phyloP scores from a whole-genome alignment of 2,329 filamentous ascomycete species.

The Fusarium zealandicum region DNA sequence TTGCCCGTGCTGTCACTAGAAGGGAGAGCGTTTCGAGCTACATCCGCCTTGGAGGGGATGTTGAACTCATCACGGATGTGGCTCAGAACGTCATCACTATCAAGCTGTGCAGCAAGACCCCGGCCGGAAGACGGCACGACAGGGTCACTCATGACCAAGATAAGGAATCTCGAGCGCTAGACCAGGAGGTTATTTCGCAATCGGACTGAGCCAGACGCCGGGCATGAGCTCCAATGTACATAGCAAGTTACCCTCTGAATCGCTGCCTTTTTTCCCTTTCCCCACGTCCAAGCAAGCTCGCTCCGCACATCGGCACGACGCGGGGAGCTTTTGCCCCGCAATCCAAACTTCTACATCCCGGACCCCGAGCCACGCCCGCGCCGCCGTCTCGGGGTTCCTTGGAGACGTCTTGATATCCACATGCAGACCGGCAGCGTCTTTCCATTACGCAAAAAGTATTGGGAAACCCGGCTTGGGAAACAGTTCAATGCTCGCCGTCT shows the following conservation, averaged over 20 bases:
- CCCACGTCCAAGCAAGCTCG: conserved; percentile 13
- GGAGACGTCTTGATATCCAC: conserved; percentile 13
- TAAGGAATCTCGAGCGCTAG: background rate
- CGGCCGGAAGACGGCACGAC: conserved; percentile 12
- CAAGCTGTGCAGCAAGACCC: conserved; percentile 49
- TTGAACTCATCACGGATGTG: conserved; percentile 71
- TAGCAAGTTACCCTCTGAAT: background rate
- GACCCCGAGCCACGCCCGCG: conserved; percentile 27
- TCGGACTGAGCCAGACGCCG: background rate
- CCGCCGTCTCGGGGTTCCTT: background rate
- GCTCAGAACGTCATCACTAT: conserved; percentile 62
- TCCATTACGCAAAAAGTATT: background rate
- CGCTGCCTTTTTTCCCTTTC: background rate
- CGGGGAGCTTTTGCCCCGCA: conserved; percentile 32
- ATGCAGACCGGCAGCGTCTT: background rate
- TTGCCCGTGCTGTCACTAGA: conserved; percentile 11
- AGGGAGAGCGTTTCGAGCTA: conserved; percentile 40
- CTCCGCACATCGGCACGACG: conserved; percentile 30
- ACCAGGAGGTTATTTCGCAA: conserved; percentile 12
- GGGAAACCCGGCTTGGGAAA: background rate
- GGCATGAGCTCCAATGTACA: background rate
- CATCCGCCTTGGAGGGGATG: conserved; percentile 63
- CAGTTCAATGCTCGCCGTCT: background rate
- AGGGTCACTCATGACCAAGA: conserved; percentile 27
- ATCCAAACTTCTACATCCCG: conserved; percentile 1